These are phyloP conservation scores for Panicum miliaceum DNA, from an alignment of 176 grass and related monocot genomes.

Conservation along the genomic window DNA sequence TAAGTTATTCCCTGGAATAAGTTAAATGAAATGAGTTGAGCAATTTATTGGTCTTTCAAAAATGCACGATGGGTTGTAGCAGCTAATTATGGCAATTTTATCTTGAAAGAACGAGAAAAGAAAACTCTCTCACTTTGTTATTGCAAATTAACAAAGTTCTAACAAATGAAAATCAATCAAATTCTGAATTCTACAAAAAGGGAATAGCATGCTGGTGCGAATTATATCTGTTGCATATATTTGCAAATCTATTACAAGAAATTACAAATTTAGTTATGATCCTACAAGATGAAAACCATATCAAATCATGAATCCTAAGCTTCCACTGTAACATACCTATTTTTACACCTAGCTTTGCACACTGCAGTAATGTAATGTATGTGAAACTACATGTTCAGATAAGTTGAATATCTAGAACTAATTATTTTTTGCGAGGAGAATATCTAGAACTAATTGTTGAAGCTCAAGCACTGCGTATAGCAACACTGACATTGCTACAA, in stretches of 20 bases:
- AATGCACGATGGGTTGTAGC: neutral
- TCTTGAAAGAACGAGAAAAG: neutral
- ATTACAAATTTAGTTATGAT: neutral
- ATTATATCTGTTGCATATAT: neutral
- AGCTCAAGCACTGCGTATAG: neutral
- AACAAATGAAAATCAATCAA: neutral
- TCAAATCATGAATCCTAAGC: neutral
- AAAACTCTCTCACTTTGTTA: too few relatives aligned
- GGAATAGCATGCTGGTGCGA: neutral
- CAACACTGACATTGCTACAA: neutral
- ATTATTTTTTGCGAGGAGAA: too few relatives aligned
- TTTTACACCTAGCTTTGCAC: neutral
- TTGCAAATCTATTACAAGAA: neutral
- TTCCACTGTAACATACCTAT: neutral
- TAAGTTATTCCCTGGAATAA: neutral
- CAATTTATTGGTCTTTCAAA: neutral
- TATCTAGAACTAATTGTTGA: neutral
- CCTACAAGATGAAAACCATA: neutral
- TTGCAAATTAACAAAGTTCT: neutral
- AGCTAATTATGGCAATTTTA: neutral
- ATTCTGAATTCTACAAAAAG: neutral
- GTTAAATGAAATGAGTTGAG: neutral
- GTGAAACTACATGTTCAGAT: neutral
- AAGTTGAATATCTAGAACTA: neutral
- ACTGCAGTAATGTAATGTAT: neutral